These are phyloP conservation scores for Fusarium sp. DNA, from an alignment of 2,329 filamentous ascomycete species.

Conservation along the genomic window DNA sequence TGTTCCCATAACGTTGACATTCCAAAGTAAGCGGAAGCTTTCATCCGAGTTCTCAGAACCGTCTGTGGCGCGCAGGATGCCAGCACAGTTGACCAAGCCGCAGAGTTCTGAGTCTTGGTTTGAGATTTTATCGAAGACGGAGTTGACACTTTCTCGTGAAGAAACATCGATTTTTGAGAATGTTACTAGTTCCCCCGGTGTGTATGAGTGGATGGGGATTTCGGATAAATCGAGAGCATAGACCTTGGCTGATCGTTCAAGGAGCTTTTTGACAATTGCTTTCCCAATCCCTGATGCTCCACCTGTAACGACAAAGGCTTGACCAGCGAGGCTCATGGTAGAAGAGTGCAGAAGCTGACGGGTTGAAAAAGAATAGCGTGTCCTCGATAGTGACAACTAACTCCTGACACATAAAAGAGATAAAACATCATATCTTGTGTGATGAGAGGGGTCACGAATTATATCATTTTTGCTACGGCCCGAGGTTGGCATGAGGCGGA, in stretches of 20 bases:
- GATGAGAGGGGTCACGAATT: neutral
- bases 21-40: neutral
- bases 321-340: neutral
- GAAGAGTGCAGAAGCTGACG: neutral
- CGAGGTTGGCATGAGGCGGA: neutral
- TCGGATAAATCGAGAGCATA: neutral
- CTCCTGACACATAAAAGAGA: neutral
- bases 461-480: neutral
- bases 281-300: neutral
- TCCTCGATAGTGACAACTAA: neutral
- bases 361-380: neutral
- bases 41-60: neutral
- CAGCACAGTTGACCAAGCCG: neutral
- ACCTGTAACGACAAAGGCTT: neutral
- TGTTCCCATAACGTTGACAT: neutral
- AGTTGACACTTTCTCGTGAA: neutral
- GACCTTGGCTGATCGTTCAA: neutral
- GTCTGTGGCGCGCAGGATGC: neutral
- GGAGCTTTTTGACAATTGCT: neutral
- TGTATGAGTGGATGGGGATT: neutral
- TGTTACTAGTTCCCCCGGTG: neutral
- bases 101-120: neutral
- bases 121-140: neutral
- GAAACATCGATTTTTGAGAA: neutral
- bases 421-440: neutral